phyloP scores from a whole-genome alignment of 768 basidiomycete species.

The Favolaschia claudopus region DNA sequence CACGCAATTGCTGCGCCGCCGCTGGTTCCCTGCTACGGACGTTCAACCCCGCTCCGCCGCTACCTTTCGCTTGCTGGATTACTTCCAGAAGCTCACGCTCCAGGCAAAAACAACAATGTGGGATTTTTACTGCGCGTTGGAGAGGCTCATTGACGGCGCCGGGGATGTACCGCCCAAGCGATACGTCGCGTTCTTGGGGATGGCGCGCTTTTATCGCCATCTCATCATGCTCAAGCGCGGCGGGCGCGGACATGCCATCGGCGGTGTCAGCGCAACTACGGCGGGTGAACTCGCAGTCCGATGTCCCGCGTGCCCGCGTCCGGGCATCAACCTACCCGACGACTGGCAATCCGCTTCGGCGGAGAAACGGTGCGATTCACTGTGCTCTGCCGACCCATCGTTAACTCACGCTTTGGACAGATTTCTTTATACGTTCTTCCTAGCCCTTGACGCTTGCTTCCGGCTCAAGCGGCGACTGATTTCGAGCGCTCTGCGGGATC shows the following conservation, averaged over 20 bases:
- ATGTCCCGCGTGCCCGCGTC: constrained; percentile 44
- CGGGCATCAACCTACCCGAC: constrained; percentile 33
- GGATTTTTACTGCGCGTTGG: constrained; percentile 21
- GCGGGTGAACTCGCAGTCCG: constrained; percentile 36
- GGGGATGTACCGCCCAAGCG: constrained; percentile 14
- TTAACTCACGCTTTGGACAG: not conserved
- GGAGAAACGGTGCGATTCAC: constrained; percentile 21
- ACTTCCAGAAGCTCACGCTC: constrained; percentile 14
- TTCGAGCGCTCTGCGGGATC: constrained; percentile 15
- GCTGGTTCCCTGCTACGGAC: constrained; percentile 16
- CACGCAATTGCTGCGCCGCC: not conserved
- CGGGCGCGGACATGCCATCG: constrained; percentile 35
- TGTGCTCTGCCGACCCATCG: not conserved
- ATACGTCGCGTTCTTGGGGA: constrained; percentile 9
- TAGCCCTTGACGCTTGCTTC: constrained; percentile 26
- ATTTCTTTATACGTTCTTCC: constrained; percentile 19
- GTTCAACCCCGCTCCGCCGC: not conserved
- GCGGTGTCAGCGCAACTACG: constrained; percentile 25
- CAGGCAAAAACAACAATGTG: constrained; percentile 20
- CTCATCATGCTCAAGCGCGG: constrained; percentile 36
- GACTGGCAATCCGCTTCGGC: constrained; percentile 29
- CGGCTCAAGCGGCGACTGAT: constrained; percentile 16
- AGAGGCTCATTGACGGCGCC: constrained; percentile 10
- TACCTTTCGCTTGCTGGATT: constrained; percentile 12
- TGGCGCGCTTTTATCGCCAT: constrained; percentile 30